Evolutionary conservation across 192 early-diverging fungal species (phyloP).

Genomic region (Linnemannia zychae): DNA sequence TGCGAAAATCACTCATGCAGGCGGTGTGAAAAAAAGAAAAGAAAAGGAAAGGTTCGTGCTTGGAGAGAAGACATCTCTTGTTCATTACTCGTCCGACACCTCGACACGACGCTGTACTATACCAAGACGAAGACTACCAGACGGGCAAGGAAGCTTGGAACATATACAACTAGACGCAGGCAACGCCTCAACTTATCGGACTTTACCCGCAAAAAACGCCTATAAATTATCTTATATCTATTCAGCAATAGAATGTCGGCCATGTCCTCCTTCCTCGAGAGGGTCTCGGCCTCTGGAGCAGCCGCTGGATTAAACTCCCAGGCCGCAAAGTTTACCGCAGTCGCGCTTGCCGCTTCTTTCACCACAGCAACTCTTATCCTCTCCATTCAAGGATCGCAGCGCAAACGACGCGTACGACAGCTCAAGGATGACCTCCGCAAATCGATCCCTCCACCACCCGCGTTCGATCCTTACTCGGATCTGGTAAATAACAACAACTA

Average conservation of each 20-base stretch:
- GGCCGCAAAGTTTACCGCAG: slow-evolving; percentile 54
- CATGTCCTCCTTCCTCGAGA: slow-evolving; percentile 37
- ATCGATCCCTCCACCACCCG: slow-evolving; percentile 51
- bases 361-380: slow-evolving; percentile 73
- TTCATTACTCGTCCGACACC: neutral
- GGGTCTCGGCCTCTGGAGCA: slow-evolving; percentile 11
- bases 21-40: too few relatives aligned
- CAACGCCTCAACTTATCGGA: neutral
- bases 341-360: slow-evolving; percentile 75
- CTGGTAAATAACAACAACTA: slow-evolving; percentile 5
- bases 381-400: slow-evolving; percentile 62
- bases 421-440: slow-evolving; percentile 69
- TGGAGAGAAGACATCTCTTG: neutral
- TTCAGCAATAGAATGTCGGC: neutral
- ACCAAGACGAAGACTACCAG: too few relatives aligned
- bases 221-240: neutral
- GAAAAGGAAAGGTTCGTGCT: too few relatives aligned
- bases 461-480: slow-evolving; percentile 21
- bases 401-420: slow-evolving; percentile 59
- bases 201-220: neutral
- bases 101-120: too few relatives aligned
- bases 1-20: neutral
- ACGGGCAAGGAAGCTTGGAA: too few relatives aligned
- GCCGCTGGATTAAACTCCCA: slow-evolving; percentile 33
- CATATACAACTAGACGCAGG: neutral